Conservation (phyloP, 331 rosid species). For the Pyrus hybrid region DNA sequence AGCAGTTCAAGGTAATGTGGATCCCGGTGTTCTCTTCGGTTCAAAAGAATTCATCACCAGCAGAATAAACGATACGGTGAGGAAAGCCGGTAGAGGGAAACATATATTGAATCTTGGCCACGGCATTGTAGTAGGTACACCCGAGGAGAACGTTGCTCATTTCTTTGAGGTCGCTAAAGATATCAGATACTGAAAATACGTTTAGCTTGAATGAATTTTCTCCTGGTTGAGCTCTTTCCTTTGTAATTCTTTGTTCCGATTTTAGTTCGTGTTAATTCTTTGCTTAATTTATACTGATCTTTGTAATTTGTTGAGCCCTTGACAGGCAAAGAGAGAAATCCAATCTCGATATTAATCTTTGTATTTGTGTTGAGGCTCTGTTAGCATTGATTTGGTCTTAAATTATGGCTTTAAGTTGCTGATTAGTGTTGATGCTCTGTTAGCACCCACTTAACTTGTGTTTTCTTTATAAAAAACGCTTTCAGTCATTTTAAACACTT, state of each 20-base stretch:
- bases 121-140: conserved; percentile 93
- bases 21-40: conserved; percentile 95
- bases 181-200: conserved; percentile 47
- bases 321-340: neutral
- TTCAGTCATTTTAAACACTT: no score
- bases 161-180: conserved; percentile 97
- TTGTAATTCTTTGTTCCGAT: neutral
- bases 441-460: no score
- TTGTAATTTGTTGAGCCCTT: neutral
- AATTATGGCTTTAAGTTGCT: no score
- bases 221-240: conserved; percentile 10
- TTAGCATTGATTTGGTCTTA: no score
- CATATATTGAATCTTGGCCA: conserved; percentile 96
- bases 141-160: conserved; percentile 91
- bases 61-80: conserved; percentile 78
- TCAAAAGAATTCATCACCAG: conserved; percentile 78
- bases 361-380: no score
- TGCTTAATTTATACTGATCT: neutral
- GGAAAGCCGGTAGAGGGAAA: conserved; percentile 87
- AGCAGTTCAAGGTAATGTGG: conserved; percentile 77
- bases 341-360: neutral
- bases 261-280: neutral
- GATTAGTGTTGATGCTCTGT: no score
- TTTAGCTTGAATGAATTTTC: conserved; percentile 17
- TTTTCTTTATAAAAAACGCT: no score